phyloP scores from a whole-genome alignment of 768 basidiomycete species.

The Tylopilus vinaceipallidus region DNA sequence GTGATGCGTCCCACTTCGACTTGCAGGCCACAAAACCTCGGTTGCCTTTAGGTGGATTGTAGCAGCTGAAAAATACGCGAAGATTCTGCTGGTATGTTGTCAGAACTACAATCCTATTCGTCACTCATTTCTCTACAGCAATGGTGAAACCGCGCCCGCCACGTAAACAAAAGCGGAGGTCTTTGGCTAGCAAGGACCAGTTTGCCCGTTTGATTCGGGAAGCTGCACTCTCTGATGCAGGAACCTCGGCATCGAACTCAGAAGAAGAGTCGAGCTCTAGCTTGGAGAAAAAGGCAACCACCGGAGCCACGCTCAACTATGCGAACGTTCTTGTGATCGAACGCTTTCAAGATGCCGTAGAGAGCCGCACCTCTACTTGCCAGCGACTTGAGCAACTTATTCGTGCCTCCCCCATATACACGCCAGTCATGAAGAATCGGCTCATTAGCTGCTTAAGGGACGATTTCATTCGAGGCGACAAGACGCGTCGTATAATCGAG shows the following conservation, averaged over 20 bases:
- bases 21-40: neutral
- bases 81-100: conserved; percentile 2
- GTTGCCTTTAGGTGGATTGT: neutral
- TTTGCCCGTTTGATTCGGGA: conserved; percentile 25
- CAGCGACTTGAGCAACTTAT: conserved; percentile 30
- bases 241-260: conserved; percentile 1
- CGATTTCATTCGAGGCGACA: conserved; percentile 28
- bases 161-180: conserved; percentile 26
- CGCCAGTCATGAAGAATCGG: conserved; percentile 16
- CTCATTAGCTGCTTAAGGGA: conserved; percentile 23
- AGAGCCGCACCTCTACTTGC: conserved; percentile 25
- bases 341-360: conserved; percentile 28
- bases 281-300: neutral
- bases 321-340: conserved; percentile 27
- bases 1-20: neutral
- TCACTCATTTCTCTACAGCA: conserved; percentile 1
- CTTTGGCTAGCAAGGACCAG: conserved; percentile 23
- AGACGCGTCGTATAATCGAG: conserved; percentile 25
- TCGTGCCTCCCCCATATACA: conserved; percentile 19
- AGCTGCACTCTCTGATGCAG: conserved; percentile 6
- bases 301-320: conserved; percentile 17
- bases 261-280: neutral
- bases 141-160: conserved; percentile 17
- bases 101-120: neutral
- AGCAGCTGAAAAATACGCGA: neutral